Evolutionary conservation across 176 grass and related monocot species (phyloP).

Genomic region (Hordeum marinum): DNA sequence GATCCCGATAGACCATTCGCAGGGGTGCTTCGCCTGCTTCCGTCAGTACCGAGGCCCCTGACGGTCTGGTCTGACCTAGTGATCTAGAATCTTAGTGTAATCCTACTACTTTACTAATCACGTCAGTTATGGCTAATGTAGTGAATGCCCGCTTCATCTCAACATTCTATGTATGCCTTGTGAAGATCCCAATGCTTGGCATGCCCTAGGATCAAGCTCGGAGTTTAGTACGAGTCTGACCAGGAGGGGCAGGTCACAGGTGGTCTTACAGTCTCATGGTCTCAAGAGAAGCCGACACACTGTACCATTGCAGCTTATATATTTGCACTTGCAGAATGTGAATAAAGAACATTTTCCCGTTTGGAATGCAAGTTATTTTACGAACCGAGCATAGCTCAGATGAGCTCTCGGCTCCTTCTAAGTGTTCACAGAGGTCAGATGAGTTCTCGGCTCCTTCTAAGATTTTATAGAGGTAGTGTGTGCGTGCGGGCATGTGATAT

Average conservation of each 20-base stretch:
- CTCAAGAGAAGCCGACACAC: conserved; percentile 3
- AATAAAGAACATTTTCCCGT: neutral
- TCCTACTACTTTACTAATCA: conserved; percentile 19
- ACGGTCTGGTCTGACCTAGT: neutral
- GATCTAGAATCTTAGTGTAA: conserved; percentile 31
- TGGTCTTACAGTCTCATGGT: neutral
- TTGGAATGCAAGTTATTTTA: neutral
- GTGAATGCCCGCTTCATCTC: conserved; percentile 4
- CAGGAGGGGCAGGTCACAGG: neutral
- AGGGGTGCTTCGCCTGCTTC: conserved; percentile 84
- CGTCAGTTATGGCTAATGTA: conserved; percentile 22
- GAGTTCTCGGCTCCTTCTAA: no score
- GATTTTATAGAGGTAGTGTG: no score
- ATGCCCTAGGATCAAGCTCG: neutral
- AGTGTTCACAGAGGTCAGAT: no score
- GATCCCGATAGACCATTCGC: conserved; percentile 65
- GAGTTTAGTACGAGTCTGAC: neutral
- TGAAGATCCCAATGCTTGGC: conserved; percentile 9
- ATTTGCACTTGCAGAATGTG: neutral
- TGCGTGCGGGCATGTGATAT: no score
- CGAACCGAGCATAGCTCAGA: no score
- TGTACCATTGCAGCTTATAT: conserved; percentile 24
- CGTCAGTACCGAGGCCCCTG: conserved; percentile 65
- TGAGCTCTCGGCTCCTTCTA: no score
- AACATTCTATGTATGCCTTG: conserved; percentile 1